Conservation (phyloP, 1,284 basidiomycete genomes). For the Malassezia psittaci region DNA sequence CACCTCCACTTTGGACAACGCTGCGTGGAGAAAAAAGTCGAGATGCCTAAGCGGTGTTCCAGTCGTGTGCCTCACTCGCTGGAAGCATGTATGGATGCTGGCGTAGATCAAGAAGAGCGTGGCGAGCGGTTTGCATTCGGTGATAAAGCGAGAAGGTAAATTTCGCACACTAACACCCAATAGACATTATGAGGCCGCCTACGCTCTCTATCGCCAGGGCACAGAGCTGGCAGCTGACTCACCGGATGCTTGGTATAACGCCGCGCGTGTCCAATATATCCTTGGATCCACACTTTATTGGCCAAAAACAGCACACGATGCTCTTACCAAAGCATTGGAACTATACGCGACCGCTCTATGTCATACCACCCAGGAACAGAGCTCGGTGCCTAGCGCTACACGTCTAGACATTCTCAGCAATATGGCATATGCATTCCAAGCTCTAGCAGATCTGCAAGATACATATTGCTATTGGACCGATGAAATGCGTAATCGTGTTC, state of each 20-base stretch:
- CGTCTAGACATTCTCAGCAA: slow-evolving; percentile 14
- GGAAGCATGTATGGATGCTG: slow-evolving; percentile 16
- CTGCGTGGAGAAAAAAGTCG: neutral
- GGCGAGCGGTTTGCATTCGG: slow-evolving; percentile 12
- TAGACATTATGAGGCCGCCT: slow-evolving; percentile 9
- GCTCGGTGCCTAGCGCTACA: slow-evolving; percentile 3
- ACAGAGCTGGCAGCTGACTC: neutral
- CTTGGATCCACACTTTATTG: slow-evolving; percentile 5
- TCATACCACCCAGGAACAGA: neutral
- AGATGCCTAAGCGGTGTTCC: neutral
- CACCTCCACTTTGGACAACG: neutral
- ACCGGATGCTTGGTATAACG: slow-evolving; percentile 14
- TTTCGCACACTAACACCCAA: neutral
- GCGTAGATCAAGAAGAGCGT: slow-evolving; percentile 15
- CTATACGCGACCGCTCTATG: slow-evolving; percentile 1
- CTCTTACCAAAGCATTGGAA: neutral
- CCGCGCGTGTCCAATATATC: slow-evolving; percentile 14
- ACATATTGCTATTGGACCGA: neutral
- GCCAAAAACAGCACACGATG: slow-evolving; percentile 1
- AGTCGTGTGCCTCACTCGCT: slow-evolving; percentile 5
- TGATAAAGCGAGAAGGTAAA: slow-evolving; percentile 12
- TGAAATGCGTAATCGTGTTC: neutral
- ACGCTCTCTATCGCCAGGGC: slow-evolving; percentile 1
- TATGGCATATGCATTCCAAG: slow-evolving; percentile 5
- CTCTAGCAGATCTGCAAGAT: slow-evolving; percentile 10